Base-by-base conservation (phyloP, 176 grass and related monocot genomes). In the Oropetium thomaeum region DNA sequence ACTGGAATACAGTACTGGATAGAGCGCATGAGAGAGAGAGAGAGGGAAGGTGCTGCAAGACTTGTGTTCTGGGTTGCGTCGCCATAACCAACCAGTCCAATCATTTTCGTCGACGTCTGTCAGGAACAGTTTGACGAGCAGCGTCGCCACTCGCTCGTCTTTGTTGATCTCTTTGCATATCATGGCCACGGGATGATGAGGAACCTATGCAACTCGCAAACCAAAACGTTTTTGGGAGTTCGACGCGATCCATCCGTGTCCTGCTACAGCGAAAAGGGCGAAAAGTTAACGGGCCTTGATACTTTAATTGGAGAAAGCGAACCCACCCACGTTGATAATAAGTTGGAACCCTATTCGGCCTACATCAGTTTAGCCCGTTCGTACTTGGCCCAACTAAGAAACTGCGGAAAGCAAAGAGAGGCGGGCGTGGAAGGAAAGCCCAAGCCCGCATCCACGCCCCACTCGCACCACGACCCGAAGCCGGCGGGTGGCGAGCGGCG, bases 21-120 rank as follows among this genome's bases (percentile, higher is more conserved):
- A 12, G 52, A 10, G 7, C 7, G 5, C 1, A 10, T 10, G 39
- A 1, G 2, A 10, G n/a, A 51, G 7, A 2, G 49, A 23, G 22
- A 26, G 52, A 64, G 9, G 33, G 79, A 53, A 78, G 67, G 67
- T 83, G 65, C 65, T 4, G 4, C 61, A 40, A 41, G 81, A 62
- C 55, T 83, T 62, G 79, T 42, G 16, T 47, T 73, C 76, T 72
- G 27, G 23, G 72, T 70, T 70, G 72, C 78, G 55, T 51, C 40
- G 53, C 35, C 49, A 69, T 63, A 55, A 33, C 54, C 37, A 62
- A 63, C 53, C 41, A 70, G 70, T 33, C 54, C 37, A 62, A 63
- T 62, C 41, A 70, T 77, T 33, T 52, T 44, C 2, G 30, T 15
- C 38, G 22, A 20, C 61, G 27, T 23, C 32, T 0, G 6, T 8